Conservation (phyloP, 768 basidiomycete genomes). For the Macrolepiota dolichaula region DNA sequence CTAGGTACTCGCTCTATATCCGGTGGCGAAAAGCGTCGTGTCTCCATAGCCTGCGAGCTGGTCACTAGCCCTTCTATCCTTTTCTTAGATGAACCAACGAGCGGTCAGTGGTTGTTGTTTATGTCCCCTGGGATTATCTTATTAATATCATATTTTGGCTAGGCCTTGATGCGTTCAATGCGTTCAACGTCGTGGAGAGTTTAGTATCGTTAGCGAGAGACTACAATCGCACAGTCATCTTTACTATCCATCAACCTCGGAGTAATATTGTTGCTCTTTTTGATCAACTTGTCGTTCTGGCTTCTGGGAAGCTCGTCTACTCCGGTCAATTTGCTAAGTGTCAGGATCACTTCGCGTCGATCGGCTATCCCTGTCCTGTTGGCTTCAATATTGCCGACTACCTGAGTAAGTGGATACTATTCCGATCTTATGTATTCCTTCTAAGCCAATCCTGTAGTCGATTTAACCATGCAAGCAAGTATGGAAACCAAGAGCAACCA, state of each 20-base stretch:
- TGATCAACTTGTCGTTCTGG: constrained; percentile 85
- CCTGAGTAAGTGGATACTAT: constrained; percentile 60
- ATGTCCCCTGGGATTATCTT: too few species aligned
- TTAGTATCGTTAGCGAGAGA: constrained; percentile 80
- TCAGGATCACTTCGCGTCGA: constrained; percentile 74
- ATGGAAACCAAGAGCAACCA: constrained; percentile 33
- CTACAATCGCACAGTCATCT: constrained; percentile 93
- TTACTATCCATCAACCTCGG: constrained; percentile 97
- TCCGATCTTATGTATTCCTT: not conserved
- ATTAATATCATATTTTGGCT: not conserved
- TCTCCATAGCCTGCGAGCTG: constrained; percentile 96
- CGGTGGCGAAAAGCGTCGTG: constrained; percentile 95
- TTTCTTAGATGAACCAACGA: constrained; percentile 97
- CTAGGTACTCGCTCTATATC: constrained; percentile 88
- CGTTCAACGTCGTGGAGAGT: constrained; percentile 89
- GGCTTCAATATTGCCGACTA: constrained; percentile 98
- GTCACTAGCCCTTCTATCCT: constrained; percentile 96
- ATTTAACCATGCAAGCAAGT: constrained; percentile 64
- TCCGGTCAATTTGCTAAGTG: constrained; percentile 75
- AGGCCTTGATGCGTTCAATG: constrained; percentile 95
- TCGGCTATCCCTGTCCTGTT: constrained; percentile 82
- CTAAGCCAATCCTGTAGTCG: constrained; percentile 41
- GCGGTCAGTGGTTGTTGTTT: constrained; percentile 52
- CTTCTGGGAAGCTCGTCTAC: constrained; percentile 81
- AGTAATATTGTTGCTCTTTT: constrained; percentile 97